Evolutionary conservation across 192 early-diverging fungal genomes (phyloP).

Genomic region (Coemansia sp.): DNA sequence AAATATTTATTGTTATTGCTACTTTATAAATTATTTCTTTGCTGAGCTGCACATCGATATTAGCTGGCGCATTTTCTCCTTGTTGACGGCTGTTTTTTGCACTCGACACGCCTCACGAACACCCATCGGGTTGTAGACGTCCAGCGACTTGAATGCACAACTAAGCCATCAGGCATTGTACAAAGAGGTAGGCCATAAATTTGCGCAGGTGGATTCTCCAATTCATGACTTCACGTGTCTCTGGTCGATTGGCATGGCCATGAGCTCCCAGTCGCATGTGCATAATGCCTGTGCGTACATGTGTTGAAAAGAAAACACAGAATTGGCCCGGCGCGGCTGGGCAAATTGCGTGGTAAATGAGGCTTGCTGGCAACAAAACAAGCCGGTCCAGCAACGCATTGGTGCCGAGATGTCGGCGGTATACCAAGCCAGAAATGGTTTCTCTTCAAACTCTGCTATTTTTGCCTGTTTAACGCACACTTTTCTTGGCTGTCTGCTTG

Average conservation of each 20-base stretch:
- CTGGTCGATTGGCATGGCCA: background rate
- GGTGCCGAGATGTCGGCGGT: background rate
- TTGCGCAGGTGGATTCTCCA: background rate
- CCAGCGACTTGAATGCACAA: background rate
- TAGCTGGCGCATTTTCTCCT: background rate
- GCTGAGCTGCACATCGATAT: background rate
- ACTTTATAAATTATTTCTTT: background rate
- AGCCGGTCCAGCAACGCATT: background rate
- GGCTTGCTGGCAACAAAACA: background rate
- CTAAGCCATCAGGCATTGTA: conserved; percentile 11
- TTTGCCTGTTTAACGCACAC: background rate
- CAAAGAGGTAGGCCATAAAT: background rate
- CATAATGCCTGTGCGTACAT: conserved; percentile 12
- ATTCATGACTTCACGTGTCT: background rate
- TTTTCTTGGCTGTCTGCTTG: background rate
- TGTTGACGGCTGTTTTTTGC: background rate
- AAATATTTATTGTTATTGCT: background rate
- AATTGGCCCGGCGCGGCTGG: no score
- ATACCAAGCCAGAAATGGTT: background rate
- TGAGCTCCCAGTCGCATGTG: background rate
- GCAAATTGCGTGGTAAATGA: background rate
- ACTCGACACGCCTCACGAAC: background rate
- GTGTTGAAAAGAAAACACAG: background rate
- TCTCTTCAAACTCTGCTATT: background rate
- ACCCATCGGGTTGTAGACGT: background rate